A percentile compares a stretch with the other conserved stretches of the same genome.
Evolutionary conservation across 2,329 filamentous ascomycete genomes (phyloP).

Genomic region (Colletotrichum spaethianum): DNA sequence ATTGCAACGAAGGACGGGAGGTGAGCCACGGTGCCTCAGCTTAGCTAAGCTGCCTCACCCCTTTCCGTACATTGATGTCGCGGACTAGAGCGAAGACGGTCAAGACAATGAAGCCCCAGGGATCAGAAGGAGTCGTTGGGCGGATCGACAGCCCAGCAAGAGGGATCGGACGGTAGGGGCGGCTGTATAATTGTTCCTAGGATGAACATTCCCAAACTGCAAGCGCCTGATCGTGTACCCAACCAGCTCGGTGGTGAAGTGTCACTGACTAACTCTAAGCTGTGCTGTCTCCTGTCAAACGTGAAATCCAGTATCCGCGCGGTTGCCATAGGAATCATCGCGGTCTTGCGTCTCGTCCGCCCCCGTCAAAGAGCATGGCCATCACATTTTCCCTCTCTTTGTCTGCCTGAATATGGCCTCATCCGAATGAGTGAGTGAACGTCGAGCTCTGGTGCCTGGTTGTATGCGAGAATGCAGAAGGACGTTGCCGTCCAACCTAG

Average conservation of each 20-base stretch:
- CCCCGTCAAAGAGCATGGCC: neutral
- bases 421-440: neutral
- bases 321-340: slow-evolving; percentile 8
- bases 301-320: neutral
- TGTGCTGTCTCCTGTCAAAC: neutral
- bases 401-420: neutral
- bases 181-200: neutral
- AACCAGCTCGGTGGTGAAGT: neutral
- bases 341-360: neutral
- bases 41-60: slow-evolving; percentile 10
- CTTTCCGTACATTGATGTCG: neutral
- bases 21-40: neutral
- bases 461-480: neutral
- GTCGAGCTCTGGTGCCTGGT: neutral
- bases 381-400: neutral
- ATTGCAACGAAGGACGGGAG: neutral
- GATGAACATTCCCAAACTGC: neutral
- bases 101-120: neutral
- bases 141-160: neutral
- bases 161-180: neutral
- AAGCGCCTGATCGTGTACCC: neutral
- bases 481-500: neutral
- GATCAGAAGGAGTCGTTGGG: neutral
- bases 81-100: neutral
- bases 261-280: too few relatives aligned